Evolutionary conservation across 2,329 filamentous ascomycete genomes (phyloP).

Genomic region (Verruconis gallopava): DNA sequence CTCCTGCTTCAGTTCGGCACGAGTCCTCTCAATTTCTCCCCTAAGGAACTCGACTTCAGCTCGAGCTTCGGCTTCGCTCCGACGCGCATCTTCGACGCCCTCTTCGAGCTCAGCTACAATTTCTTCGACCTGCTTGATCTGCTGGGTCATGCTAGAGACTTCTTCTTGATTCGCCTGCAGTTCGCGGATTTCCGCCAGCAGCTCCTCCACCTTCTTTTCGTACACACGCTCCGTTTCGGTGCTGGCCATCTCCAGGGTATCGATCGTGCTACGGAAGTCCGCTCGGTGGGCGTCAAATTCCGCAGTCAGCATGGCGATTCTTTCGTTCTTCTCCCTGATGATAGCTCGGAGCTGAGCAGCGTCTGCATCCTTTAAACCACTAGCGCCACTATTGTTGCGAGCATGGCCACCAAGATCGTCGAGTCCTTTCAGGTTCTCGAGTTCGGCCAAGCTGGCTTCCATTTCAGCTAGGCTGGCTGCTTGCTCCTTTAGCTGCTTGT

Average conservation of each 20-base stretch:
- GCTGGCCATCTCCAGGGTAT: constrained; percentile 89
- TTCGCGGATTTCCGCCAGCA: constrained; percentile 73
- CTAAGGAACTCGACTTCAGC: constrained; percentile 92
- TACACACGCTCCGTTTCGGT: constrained; percentile 94
- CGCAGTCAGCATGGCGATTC: constrained; percentile 79
- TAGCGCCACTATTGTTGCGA: constrained; percentile 29
- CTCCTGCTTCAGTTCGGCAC: constrained; percentile 77
- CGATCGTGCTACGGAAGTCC: constrained; percentile 92
- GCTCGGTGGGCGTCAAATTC: constrained; percentile 93
- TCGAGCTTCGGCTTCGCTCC: constrained; percentile 88
- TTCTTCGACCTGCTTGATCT: constrained; percentile 91
- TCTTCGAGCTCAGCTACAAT: constrained; percentile 95
- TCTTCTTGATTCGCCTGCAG: constrained; percentile 74
- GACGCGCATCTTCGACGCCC: constrained; percentile 82
- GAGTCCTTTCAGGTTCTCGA: constrained; percentile 56
- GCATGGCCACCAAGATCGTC: constrained; percentile 35
- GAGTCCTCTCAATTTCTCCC: constrained; percentile 84
- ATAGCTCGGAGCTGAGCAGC: constrained; percentile 64
- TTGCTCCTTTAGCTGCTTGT: constrained; percentile 81
- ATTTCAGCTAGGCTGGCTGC: constrained; percentile 73
- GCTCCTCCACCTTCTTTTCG: constrained; percentile 77
- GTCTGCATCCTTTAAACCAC: constrained; percentile 51
- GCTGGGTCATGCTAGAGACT: constrained; percentile 77
- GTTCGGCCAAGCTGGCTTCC: constrained; percentile 73
- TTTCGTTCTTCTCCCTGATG: constrained; percentile 90